Percentiles rank a stretch among this genome's conserved stretches.
phyloP scores from a whole-genome alignment of 2,329 filamentous ascomycete genomes.

The Dactylellina drechsleri region DNA sequence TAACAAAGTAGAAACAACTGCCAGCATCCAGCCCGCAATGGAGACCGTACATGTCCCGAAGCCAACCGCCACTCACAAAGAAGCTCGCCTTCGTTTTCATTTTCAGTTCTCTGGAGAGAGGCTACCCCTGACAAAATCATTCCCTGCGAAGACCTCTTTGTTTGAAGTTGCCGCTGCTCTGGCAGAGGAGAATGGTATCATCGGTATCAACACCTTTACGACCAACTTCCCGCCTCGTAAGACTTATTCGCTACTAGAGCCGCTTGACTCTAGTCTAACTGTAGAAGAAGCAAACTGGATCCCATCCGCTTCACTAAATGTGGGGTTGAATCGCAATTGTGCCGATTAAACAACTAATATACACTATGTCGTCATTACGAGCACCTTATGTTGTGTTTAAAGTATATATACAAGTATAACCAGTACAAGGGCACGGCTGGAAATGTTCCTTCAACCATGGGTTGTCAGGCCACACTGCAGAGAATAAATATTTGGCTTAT shows the following conservation, averaged over 20 bases:
- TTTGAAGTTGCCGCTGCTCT: conserved; percentile 89
- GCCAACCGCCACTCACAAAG: conserved; percentile 70
- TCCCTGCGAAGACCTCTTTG: conserved; percentile 87
- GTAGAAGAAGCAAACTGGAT: conserved; percentile 90
- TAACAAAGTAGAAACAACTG: conserved; percentile 66
- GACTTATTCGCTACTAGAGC: conserved; percentile 71
- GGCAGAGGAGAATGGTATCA: conserved; percentile 74
- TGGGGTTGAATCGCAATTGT: conserved; percentile 61
- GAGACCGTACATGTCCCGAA: too few species aligned
- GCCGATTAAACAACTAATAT: background rate
- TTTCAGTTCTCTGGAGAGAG: conserved; percentile 73
- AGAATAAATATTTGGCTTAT: too few species aligned
- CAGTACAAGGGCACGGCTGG: too few species aligned
- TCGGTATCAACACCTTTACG: conserved; percentile 78
- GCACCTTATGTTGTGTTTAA: too few species aligned
- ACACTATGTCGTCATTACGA: too few species aligned
- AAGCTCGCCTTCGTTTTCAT: conserved; percentile 75
- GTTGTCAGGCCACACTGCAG: too few species aligned
- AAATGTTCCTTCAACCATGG: too few species aligned
- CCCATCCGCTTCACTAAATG: conserved; percentile 88
- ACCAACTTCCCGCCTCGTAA: conserved; percentile 85
- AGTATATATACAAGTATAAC: too few species aligned
- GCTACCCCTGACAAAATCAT: conserved; percentile 85
- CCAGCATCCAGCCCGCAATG: conserved; percentile 63
- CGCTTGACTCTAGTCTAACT: conserved; percentile 83